phyloP scores from a whole-genome alignment of 768 basidiomycete genomes.

The Serendipita sp. region DNA sequence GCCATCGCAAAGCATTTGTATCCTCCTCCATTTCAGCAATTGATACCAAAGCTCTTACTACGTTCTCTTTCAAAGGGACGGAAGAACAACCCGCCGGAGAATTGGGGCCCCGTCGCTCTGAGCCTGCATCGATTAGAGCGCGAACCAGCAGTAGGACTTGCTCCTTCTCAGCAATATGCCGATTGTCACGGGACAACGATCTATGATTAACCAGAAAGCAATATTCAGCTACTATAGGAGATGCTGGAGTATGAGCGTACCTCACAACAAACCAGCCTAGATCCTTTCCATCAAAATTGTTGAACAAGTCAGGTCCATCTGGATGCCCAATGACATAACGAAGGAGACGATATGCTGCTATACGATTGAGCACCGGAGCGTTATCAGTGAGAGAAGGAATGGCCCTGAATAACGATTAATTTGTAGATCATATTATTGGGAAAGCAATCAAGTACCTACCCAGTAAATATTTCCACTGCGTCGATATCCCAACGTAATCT shows the following conservation, averaged over 20 bases:
- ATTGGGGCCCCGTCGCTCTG: constrained; percentile 27
- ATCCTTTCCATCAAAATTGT: constrained; percentile 39
- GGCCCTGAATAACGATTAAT: constrained; percentile 32
- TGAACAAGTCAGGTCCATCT: constrained; percentile 39
- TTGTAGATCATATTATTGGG: not conserved
- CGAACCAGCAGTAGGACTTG: constrained; percentile 86
- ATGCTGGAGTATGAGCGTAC: constrained; percentile 26
- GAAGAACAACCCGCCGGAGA: constrained; percentile 28
- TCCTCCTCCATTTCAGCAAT: constrained; percentile 89
- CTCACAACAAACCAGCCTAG: constrained; percentile 86
- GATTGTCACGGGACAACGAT: constrained; percentile 71
- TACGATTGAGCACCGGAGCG: constrained; percentile 54
- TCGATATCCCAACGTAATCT: constrained; percentile 65
- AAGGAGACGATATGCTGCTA: constrained; percentile 70
- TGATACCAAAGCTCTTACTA: constrained; percentile 81
- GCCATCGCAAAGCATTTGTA: constrained; percentile 44
- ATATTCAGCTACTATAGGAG: not conserved
- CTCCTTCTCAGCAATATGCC: constrained; percentile 72
- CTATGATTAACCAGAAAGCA: constrained; percentile 26
- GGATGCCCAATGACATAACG: constrained; percentile 62
- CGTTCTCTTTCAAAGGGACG: constrained; percentile 53
- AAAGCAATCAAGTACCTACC: constrained; percentile 29
- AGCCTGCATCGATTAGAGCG: constrained; percentile 60
- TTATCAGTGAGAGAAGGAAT: constrained; percentile 63
- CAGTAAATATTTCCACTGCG: constrained; percentile 51